phyloP scores from a whole-genome alignment of 495 filamentous ascomycete genomes.

The Xylaria curta region DNA sequence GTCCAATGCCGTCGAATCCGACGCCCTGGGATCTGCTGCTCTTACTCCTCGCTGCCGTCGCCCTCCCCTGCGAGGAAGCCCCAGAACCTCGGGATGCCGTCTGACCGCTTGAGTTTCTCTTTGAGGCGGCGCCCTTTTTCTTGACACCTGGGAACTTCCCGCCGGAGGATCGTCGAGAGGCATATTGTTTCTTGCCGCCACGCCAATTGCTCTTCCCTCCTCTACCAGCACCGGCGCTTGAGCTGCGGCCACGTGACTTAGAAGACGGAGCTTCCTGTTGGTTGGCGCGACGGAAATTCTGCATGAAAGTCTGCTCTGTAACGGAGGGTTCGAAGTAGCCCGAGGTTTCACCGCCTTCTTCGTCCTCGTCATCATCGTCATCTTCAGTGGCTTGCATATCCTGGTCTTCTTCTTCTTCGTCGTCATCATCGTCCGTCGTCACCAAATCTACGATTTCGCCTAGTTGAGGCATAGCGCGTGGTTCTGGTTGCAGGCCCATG shows the following conservation, averaged over 20 bases:
- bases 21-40: slow-evolving; percentile 28
- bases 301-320: slow-evolving; percentile 42
- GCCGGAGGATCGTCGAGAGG: slow-evolving; percentile 33
- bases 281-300: slow-evolving; percentile 16
- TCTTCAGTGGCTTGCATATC: slow-evolving; percentile 54
- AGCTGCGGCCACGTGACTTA: slow-evolving; percentile 24
- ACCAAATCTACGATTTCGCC: slow-evolving; percentile 66
- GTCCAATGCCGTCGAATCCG: slow-evolving; percentile 34
- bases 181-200: slow-evolving; percentile 32
- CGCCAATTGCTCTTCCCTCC: slow-evolving; percentile 29
- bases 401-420: slow-evolving; percentile 51
- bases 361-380: slow-evolving; percentile 44
- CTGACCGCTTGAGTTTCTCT: slow-evolving; percentile 28
- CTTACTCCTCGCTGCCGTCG: slow-evolving; percentile 25
- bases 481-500: slow-evolving; percentile 41
- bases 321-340: slow-evolving; percentile 53
- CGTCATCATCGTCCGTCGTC: slow-evolving; percentile 67
- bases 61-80: slow-evolving; percentile 4
- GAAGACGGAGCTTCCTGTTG: slow-evolving; percentile 27
- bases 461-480: slow-evolving; percentile 16
- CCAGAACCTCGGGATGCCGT: slow-evolving; percentile 29
- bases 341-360: slow-evolving; percentile 47
- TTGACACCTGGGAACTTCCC: slow-evolving; percentile 40
- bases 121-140: slow-evolving; percentile 36
- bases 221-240: slow-evolving; percentile 25